Evolutionary conservation across 306 rosid species (phyloP), one percentile per base, ranked within the genome.

Genomic region (Crataegus laevigata): DNA sequence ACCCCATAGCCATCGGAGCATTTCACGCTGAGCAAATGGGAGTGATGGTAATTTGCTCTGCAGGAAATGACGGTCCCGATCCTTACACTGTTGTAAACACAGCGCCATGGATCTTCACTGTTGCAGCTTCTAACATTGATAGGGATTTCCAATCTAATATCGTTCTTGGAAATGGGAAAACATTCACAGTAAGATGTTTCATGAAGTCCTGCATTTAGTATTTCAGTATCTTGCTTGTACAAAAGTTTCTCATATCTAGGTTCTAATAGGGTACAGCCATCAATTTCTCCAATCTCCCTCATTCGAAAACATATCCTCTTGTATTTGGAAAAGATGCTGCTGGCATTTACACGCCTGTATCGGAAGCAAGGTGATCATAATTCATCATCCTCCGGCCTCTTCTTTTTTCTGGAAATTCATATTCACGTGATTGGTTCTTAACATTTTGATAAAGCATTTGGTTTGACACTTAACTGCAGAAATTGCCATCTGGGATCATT

Each of bases 21-120:
- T 91, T 94, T 67, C 98, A 94, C 86, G 97, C 98, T 24, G 91
- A 90, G 65, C 82, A 85, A 81, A 85, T 45, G 75, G 96, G 98
- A 72, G 91, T 94, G 57, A 34, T 90, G 92, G 98, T 94, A 36
- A 86, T 90, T 36, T 88, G 97, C 75, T 94, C 98, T 30, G 98
- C 87, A 13, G 98, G 98, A 51, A 94, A 94, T 73, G 94, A 90
- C 76, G 98, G 98, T 45, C 97, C 98, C 43, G 87, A 88, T 82
- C 83, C 91, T 81, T 81, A 72, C 77, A 88, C 96, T 10, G 81
- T 90, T 79, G 94, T 84, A 18, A 94, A 94, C 32, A 24, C 96
- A n/a, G 97, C 98, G 13, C 98, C 97, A 5, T 94, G 98, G 98
- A 79, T 91, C 73, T 84, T 94, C 75, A 94, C 97, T 1, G 90